These are phyloP conservation scores for Dothideomycetes sp. DNA, from an alignment of 2,329 filamentous ascomycete genomes.

Conservation along the genomic window DNA sequence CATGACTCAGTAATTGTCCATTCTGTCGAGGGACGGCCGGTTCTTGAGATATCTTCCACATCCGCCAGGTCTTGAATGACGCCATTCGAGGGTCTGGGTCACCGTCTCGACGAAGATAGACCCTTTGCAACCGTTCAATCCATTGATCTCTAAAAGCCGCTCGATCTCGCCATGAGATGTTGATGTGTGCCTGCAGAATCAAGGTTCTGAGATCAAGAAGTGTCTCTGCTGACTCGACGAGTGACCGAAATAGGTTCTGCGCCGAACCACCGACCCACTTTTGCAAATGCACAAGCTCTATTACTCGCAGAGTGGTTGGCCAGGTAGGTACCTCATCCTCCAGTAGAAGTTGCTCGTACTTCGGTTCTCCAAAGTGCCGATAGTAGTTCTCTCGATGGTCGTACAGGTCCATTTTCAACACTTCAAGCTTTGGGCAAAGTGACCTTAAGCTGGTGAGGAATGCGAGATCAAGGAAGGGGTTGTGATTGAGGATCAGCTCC, in stretches of 20 bases:
- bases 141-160: conserved; percentile 69
- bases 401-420: conserved; percentile 65
- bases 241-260: conserved; percentile 65
- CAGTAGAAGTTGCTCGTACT: conserved; percentile 57
- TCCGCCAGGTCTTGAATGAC: conserved; percentile 30
- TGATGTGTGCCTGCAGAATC: conserved; percentile 64
- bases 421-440: conserved; percentile 59
- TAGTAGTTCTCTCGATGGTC: conserved; percentile 48
- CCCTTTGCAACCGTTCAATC: conserved; percentile 56
- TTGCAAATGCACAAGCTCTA: conserved; percentile 68
- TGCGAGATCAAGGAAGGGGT: conserved; percentile 63
- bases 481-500: conserved; percentile 62
- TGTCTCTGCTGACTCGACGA: conserved; percentile 58
- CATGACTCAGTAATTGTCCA: conserved; percentile 9
- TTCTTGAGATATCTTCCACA: conserved; percentile 24
- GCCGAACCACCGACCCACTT: conserved; percentile 61
- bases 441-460: conserved; percentile 58
- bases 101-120: conserved; percentile 47
- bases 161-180: conserved; percentile 69
- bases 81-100: conserved; percentile 33
- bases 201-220: conserved; percentile 59
- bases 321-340: conserved; percentile 61
- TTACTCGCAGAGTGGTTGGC: conserved; percentile 58
- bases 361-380: conserved; percentile 57
- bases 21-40: not conserved